Percentiles rank a stretch among this genome's conserved stretches.
Conservation (phyloP, 495 filamentous ascomycete species). For the Articulospora tetracladia region DNA sequence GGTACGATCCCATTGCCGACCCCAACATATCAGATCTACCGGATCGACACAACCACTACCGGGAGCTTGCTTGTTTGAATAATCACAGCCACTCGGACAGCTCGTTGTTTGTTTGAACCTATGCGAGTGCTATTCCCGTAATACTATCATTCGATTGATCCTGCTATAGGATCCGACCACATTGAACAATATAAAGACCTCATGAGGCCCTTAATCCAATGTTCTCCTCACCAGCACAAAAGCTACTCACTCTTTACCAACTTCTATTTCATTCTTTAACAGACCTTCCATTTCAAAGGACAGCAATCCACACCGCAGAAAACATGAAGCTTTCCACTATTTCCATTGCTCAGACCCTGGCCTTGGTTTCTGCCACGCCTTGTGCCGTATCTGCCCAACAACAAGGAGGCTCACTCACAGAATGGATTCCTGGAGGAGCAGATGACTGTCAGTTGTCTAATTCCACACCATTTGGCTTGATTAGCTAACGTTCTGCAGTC, state of each 20-base stretch:
- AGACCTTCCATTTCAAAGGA: not conserved
- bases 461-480: not conserved
- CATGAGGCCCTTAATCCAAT: not conserved
- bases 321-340: not conserved
- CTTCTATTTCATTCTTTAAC: not conserved
- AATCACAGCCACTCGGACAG: not conserved
- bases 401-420: not conserved
- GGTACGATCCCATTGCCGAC: not conserved
- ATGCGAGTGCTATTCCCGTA: not conserved
- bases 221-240: not conserved
- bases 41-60: not conserved
- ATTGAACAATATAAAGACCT: not conserved
- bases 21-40: not conserved
- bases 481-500: constrained; percentile 21
- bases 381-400: not conserved
- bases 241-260: not conserved
- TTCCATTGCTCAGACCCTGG: not conserved
- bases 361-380: not conserved
- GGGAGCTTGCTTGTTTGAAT: not conserved
- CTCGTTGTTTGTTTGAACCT: not conserved
- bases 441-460: not conserved
- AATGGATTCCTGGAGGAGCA: not conserved
- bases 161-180: not conserved
- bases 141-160: not conserved
- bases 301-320: not conserved